phyloP scores from a whole-genome alignment of 345 rosid species.

The rapeseed (Brassica napus) region DNA sequence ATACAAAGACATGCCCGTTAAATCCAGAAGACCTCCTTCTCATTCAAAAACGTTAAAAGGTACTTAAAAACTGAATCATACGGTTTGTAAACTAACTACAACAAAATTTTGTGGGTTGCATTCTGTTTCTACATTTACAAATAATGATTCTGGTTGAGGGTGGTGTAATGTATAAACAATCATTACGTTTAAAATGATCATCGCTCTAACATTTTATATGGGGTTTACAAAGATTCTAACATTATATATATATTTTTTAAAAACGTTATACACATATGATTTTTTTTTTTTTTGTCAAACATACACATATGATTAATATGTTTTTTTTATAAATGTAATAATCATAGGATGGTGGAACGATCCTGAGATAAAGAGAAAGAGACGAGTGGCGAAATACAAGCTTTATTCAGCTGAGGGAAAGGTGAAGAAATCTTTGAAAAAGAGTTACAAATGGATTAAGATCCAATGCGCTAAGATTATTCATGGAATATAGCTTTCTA shows the following conservation, averaged over 20 bases:
- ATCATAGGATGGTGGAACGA: constrained; percentile 46
- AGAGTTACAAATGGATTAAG: constrained; percentile 57
- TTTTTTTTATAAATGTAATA: not conserved
- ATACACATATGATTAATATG: not conserved
- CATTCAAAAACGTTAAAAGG: constrained; percentile 5
- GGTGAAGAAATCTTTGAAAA: constrained; percentile 49
- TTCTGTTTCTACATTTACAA: not conserved
- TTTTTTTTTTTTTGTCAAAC: too few species aligned
- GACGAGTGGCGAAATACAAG: constrained; percentile 55
- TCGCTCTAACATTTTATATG: not conserved
- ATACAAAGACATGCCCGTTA: constrained; percentile 14
- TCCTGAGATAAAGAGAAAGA: constrained; percentile 51
- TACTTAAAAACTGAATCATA: not conserved
- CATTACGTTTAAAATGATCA: not conserved
- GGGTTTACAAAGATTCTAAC: not conserved
- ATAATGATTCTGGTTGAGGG: not conserved
- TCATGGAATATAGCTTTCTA: constrained; percentile 33
- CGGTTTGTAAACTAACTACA: not conserved
- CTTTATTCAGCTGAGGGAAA: constrained; percentile 53
- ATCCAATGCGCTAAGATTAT: constrained; percentile 43
- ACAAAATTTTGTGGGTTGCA: not conserved
- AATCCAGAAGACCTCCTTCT: constrained; percentile 14
- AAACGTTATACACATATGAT: not conserved
- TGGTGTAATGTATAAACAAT: not conserved
- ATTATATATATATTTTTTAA: not conserved